Conservation (phyloP, 345 rosid genomes). For the Populus pruinosa region DNA sequence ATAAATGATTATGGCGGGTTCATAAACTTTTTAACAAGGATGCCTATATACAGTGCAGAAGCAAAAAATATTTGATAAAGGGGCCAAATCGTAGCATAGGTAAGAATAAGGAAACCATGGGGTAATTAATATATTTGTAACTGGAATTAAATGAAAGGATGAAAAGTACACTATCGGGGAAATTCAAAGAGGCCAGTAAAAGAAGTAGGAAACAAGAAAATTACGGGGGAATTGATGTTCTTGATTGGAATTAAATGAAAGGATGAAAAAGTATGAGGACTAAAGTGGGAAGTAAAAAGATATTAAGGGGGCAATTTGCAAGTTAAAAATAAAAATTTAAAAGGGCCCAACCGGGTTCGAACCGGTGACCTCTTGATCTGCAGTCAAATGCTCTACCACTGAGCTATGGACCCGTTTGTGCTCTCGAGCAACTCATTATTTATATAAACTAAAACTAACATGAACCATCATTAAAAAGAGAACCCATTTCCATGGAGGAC, state of each 20-base stretch:
- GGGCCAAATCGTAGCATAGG: too few species aligned
- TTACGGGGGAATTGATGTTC: too few species aligned
- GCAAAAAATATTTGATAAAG: too few species aligned
- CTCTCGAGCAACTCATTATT: accelerated
- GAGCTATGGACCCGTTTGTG: conserved; percentile 29
- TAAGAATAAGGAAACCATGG: too few species aligned
- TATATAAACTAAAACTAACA: accelerated
- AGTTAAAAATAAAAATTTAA: accelerated
- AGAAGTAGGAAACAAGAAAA: not conserved
- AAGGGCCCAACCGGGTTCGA: conserved; percentile 38
- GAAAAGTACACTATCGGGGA: not conserved
- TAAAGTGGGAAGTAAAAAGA: not conserved
- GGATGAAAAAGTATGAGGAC: not conserved
- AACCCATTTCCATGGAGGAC: not conserved
- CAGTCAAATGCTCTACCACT: conserved; percentile 41
- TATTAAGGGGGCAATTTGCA: not conserved
- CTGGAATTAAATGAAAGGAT: too few species aligned
- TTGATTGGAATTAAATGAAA: too few species aligned
- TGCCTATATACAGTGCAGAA: not conserved
- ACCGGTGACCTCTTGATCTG: conserved; percentile 40
- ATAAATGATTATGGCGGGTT: not conserved
- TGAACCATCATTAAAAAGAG: accelerated
- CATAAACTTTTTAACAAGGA: not conserved
- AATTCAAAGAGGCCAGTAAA: not conserved
- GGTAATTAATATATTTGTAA: too few species aligned